Conservation (phyloP, 2,329 filamentous ascomycete genomes). For the Cladosporium sphaerospermum region DNA sequence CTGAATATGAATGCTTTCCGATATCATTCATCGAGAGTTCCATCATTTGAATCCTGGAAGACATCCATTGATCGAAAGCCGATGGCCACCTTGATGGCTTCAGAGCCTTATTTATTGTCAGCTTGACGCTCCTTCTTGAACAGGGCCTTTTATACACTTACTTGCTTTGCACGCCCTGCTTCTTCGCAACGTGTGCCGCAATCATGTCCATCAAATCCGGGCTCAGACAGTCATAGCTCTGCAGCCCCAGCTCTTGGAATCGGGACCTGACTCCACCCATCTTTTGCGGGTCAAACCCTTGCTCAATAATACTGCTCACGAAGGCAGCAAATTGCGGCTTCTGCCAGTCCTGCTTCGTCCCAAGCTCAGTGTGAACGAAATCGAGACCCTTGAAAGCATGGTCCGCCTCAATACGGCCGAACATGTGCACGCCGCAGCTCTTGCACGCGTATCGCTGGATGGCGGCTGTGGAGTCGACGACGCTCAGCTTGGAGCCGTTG, state of each 20-base stretch:
- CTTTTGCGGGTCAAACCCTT: constrained; percentile 52
- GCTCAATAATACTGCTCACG: constrained; percentile 62
- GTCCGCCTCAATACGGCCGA: constrained; percentile 57
- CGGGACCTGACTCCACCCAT: constrained; percentile 51
- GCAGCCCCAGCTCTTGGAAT: constrained; percentile 50
- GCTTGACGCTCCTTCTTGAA: too few species aligned
- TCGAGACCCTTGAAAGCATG: constrained; percentile 64
- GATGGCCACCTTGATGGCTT: constrained; percentile 5
- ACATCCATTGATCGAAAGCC: background rate
- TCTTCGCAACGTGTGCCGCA: constrained; percentile 18
- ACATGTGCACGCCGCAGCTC: constrained; percentile 57
- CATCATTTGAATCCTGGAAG: too few species aligned
- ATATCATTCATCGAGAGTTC: too few species aligned
- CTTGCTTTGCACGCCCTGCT: constrained; percentile 31
- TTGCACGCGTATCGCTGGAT: constrained; percentile 58
- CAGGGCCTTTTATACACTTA: constrained; percentile 34
- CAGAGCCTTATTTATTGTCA: background rate
- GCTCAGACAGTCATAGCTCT: constrained; percentile 58
- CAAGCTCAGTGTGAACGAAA: constrained; percentile 60
- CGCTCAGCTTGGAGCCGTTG: constrained; percentile 50
- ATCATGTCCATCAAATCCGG: constrained; percentile 55
- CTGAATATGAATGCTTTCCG: too few species aligned
- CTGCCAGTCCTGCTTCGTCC: constrained; percentile 51
- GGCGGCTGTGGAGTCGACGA: constrained; percentile 51
- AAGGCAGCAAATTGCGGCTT: constrained; percentile 66